Evolutionary conservation across 768 basidiomycete species (phyloP).

Genomic region (Filobasidium wieringae): DNA sequence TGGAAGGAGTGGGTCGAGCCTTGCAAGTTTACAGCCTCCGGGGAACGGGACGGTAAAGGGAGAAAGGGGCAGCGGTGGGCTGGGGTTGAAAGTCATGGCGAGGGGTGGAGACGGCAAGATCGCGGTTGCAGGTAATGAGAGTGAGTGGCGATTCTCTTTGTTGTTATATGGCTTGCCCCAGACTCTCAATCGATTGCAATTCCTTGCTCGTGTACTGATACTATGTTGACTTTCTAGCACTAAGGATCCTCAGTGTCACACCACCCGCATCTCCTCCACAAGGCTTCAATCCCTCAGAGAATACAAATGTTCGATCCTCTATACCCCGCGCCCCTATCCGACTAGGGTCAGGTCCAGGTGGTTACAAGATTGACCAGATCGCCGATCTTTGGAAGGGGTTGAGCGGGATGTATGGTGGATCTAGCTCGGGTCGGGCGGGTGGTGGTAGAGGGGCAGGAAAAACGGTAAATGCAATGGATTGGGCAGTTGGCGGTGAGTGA

Average conservation of each 20-base stretch:
- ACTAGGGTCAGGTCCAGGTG: slow-evolving; percentile 22
- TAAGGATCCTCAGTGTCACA: slow-evolving; percentile 23
- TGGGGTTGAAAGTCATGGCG: slow-evolving; percentile 22
- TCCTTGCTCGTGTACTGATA: not conserved
- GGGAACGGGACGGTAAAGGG: not conserved
- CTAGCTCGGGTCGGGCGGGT: slow-evolving; percentile 24
- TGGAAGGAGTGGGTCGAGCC: not conserved
- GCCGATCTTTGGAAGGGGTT: slow-evolving; percentile 33
- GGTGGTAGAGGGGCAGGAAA: slow-evolving; percentile 26
- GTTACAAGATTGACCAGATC: slow-evolving; percentile 25
- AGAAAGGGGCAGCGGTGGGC: not conserved
- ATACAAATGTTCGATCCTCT: slow-evolving; percentile 1
- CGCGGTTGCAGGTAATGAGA: slow-evolving; percentile 28
- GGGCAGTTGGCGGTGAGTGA: slow-evolving; percentile 32
- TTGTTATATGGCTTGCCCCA: too few relatives aligned
- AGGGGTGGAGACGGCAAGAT: slow-evolving; percentile 30
- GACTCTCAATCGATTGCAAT: too few relatives aligned
- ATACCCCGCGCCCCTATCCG: not conserved
- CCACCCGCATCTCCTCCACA: slow-evolving; percentile 2
- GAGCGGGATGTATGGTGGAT: slow-evolving; percentile 28
- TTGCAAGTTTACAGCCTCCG: not conserved
- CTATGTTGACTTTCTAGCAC: slow-evolving; percentile 15
- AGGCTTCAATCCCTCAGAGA: not conserved
- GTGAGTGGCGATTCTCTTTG: too few relatives aligned
- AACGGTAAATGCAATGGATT: slow-evolving; percentile 32